Conservation (phyloP, 1,139 yeast genomes). For the Saccharomyces hybrid region DNA sequence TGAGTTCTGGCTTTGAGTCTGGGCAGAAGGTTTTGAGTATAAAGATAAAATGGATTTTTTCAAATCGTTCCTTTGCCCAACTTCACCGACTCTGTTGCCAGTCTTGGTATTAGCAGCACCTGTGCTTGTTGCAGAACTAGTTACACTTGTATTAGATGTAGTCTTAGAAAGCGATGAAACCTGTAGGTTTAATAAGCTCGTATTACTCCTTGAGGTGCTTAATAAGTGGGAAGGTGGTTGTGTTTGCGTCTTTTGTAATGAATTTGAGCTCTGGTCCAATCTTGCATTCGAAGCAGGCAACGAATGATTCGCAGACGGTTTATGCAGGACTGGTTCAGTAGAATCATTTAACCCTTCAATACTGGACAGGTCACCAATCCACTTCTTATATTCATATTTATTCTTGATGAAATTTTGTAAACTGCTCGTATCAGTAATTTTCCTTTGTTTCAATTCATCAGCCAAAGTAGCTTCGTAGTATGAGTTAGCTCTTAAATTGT, state of each 20-base stretch:
- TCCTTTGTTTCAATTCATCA: neutral
- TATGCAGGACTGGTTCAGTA: neutral
- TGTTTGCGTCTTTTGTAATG: slow-evolving; percentile 5
- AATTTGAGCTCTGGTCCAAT: neutral
- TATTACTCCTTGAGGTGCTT: neutral
- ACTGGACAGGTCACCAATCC: slow-evolving; percentile 41
- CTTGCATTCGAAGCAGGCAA: neutral
- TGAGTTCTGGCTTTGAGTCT: slow-evolving; percentile 2
- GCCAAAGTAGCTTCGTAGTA: slow-evolving; percentile 72
- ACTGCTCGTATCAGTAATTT: slow-evolving; percentile 55
- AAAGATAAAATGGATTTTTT: slow-evolving; percentile 85
- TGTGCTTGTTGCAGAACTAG: slow-evolving; percentile 7
- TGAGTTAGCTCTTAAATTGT: slow-evolving; percentile 54
- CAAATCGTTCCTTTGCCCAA: slow-evolving; percentile 63
- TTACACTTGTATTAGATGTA: slow-evolving; percentile 1
- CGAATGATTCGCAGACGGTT: neutral
- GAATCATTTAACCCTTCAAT: neutral
- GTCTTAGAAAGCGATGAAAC: slow-evolving; percentile 1
- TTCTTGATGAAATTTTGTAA: slow-evolving; percentile 85
- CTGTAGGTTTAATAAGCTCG: slow-evolving; percentile 4
- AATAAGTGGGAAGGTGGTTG: slow-evolving; percentile 1
- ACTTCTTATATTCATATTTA: slow-evolving; percentile 82
- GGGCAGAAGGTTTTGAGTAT: slow-evolving; percentile 55
- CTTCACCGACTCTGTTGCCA: slow-evolving; percentile 11
- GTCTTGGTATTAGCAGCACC: slow-evolving; percentile 1